phyloP scores from a whole-genome alignment of 169 alveolate species.

The Eimeria falciformis region DNA sequence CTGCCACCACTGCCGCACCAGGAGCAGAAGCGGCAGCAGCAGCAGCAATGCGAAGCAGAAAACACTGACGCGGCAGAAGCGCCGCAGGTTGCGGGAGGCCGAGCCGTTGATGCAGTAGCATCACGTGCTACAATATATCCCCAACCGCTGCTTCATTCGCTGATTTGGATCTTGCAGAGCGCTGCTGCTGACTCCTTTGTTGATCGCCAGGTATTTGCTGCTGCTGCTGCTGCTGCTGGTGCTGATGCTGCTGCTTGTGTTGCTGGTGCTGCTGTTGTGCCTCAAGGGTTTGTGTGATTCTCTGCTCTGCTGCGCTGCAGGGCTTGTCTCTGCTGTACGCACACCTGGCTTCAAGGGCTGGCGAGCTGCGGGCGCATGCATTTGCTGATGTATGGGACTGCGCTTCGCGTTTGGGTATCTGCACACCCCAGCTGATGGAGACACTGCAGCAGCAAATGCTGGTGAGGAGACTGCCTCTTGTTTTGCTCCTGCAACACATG shows the following conservation, averaged over 20 bases:
- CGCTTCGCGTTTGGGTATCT: constrained; percentile 3
- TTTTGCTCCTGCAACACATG: background rate
- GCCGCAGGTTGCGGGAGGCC: background rate
- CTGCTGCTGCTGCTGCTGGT: background rate
- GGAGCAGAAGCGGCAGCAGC: background rate
- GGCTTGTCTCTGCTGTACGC: constrained; percentile 13
- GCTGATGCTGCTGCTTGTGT: background rate
- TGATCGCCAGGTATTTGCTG: constrained; percentile 9
- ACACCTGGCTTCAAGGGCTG: constrained; percentile 7
- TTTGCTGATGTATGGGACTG: constrained; percentile 26
- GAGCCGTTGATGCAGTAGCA: background rate
- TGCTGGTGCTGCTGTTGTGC: background rate
- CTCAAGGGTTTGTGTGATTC: background rate
- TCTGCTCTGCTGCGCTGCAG: constrained; percentile 3
- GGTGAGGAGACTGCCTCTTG: background rate
- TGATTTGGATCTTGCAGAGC: constrained; percentile 8
- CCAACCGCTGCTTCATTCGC: background rate
- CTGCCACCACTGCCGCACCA: background rate
- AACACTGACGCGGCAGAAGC: background rate
- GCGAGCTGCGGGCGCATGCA: constrained; percentile 9
- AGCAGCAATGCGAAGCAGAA: background rate
- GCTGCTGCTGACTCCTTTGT: constrained; percentile 18
- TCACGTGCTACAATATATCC: background rate
- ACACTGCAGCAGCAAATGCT: background rate
- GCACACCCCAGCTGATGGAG: background rate